Conservation (phyloP, 768 basidiomycete species). For the Phanerochaete sordida region DNA sequence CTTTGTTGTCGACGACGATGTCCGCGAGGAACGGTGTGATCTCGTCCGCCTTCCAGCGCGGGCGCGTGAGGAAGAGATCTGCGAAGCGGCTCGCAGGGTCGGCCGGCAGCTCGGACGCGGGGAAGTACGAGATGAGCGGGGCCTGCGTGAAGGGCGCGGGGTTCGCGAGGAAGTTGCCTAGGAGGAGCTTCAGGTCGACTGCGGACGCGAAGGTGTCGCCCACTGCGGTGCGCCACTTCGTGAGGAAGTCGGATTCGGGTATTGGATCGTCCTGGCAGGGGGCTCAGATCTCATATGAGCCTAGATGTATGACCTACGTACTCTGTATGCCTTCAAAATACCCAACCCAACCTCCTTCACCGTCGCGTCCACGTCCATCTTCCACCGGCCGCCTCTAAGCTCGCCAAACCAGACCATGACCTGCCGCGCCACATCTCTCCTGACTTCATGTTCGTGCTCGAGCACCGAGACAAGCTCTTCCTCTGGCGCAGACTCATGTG, state of each 20-base stretch:
- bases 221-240: conserved; percentile 67
- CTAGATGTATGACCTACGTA: conserved; percentile 17
- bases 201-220: conserved; percentile 71
- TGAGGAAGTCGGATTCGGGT: conserved; percentile 49
- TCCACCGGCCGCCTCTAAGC: conserved; percentile 49
- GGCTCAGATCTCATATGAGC: neutral
- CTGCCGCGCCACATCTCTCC: conserved; percentile 56
- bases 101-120: conserved; percentile 65
- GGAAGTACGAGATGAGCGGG: conserved; percentile 64
- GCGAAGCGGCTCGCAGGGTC: conserved; percentile 80
- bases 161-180: conserved; percentile 65
- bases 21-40: conserved; percentile 80
- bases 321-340: conserved; percentile 61
- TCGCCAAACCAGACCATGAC: conserved; percentile 84
- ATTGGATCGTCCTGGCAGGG: conserved; percentile 55
- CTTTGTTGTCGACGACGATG: conserved; percentile 80
- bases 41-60: conserved; percentile 75
- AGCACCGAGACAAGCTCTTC: conserved; percentile 58
- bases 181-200: conserved; percentile 65
- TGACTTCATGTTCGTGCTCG: conserved; percentile 70
- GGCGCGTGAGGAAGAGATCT: conserved; percentile 81
- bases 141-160: conserved; percentile 31
- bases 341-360: conserved; percentile 78
- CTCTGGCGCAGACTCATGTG: conserved; percentile 49
- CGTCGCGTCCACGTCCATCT: conserved; percentile 55